Conservation (phyloP, 106 monocot genomes). For the Allium cepa region DNA sequence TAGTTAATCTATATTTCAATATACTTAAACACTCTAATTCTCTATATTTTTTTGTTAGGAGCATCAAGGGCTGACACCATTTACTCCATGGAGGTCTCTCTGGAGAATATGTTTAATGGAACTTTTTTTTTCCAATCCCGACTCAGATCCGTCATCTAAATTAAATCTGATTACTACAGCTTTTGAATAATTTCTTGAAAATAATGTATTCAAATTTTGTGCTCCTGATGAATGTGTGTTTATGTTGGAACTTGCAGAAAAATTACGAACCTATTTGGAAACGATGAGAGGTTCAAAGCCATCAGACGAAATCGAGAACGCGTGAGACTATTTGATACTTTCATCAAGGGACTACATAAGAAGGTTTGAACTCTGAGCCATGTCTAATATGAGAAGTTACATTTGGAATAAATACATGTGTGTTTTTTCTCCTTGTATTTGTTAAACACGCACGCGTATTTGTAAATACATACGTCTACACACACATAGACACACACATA, state of each 20-base stretch:
- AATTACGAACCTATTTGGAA: constrained; percentile 66
- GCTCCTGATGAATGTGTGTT: background rate
- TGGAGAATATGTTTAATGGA: background rate
- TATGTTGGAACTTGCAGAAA: constrained; percentile 40
- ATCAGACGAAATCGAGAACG: constrained; percentile 73
- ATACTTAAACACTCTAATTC: background rate
- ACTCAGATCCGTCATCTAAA: no score
- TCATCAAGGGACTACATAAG: constrained; percentile 63
- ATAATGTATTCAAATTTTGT: background rate
- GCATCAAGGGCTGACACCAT: constrained; percentile 64
- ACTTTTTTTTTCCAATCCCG: no score
- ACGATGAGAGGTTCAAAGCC: constrained; percentile 73
- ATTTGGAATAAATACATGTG: no score
- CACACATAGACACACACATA: no score
- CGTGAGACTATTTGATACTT: constrained; percentile 72
- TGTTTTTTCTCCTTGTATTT: no score
- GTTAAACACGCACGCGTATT: no score
- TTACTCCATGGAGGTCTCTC: constrained; percentile 63
- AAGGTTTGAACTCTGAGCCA: constrained; percentile 31
- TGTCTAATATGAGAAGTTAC: background rate
- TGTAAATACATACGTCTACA: no score
- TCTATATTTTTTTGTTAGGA: constrained; percentile 35
- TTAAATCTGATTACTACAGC: no score
- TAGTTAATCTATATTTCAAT: background rate
- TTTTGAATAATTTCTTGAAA: no score